These are phyloP conservation scores for Neopestalotiopsis clavispora DNA, from an alignment of 2,329 filamentous ascomycete species.

Conservation along the genomic window DNA sequence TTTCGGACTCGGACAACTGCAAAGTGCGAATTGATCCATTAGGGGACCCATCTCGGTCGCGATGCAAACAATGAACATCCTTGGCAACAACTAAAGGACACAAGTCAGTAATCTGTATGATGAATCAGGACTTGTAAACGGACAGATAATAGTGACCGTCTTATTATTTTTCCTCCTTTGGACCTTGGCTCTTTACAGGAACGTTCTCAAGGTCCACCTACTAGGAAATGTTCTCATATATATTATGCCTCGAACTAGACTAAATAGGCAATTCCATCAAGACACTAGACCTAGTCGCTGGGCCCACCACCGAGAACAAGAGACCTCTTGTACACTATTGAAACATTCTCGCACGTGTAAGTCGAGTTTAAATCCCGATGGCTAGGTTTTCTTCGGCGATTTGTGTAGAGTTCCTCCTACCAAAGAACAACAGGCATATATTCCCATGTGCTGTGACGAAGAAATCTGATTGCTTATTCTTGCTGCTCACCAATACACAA, in stretches of 20 bases:
- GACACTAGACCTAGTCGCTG: background rate
- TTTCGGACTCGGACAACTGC: slow-evolving; percentile 13
- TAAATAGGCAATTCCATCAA: background rate
- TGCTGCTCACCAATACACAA: background rate
- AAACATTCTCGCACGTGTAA: slow-evolving; percentile 2
- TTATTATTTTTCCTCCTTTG: background rate
- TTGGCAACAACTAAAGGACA: background rate
- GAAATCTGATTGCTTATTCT: background rate
- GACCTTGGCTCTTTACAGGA: background rate
- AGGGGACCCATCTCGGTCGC: background rate
- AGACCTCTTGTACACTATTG: background rate
- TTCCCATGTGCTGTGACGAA: background rate
- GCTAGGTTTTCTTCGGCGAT: background rate
- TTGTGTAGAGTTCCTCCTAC: background rate
- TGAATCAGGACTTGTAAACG: slow-evolving; percentile 19
- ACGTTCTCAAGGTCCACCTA: too few relatives aligned
- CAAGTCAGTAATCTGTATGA: background rate
- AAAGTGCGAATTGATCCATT: background rate
- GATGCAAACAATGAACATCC: background rate
- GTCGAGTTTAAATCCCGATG: background rate
- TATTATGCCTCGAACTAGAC: background rate
- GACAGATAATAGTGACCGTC: background rate
- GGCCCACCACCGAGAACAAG: background rate
- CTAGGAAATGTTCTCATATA: background rate
- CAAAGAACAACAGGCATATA: background rate